Evolutionary conservation across 163 green algal species (phyloP).

Genomic region (Volvox carteri): DNA sequence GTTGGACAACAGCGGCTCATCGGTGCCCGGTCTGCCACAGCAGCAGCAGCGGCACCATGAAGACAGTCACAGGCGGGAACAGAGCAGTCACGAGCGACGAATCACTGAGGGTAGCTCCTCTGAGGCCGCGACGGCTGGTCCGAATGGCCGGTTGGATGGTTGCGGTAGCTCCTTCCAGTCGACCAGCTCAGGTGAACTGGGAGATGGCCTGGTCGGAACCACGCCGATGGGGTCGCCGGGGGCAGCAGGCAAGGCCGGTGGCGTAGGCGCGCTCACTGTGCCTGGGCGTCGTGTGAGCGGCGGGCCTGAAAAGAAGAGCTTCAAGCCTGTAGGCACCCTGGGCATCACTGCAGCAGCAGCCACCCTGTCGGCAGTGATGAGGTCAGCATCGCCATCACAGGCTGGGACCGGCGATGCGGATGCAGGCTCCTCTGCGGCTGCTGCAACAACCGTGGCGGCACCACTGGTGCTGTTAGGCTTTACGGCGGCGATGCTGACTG

Average conservation of each 20-base stretch:
- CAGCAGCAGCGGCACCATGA: background rate
- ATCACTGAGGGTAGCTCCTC: background rate
- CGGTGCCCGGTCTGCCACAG: background rate
- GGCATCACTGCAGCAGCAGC: slow-evolving; percentile 4
- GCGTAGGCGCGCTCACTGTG: background rate
- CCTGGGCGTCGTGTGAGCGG: background rate
- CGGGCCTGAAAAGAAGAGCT: background rate
- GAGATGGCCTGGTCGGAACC: background rate
- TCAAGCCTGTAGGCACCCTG: background rate
- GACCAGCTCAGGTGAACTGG: background rate
- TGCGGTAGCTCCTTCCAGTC: background rate
- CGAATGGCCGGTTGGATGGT: background rate
- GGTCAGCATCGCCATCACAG: slow-evolving; percentile 5
- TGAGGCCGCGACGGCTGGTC: background rate
- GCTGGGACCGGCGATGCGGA: background rate
- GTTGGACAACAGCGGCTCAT: background rate
- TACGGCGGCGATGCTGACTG: slow-evolving; percentile 7
- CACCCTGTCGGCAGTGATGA: slow-evolving; percentile 23
- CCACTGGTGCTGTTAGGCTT: slow-evolving; percentile 27
- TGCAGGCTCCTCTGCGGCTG: background rate
- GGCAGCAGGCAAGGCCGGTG: background rate
- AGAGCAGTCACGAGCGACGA: background rate
- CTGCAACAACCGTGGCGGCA: background rate
- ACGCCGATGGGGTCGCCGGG: background rate
- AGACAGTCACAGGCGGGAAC: background rate